These are phyloP conservation scores for Zygosaccharomyces siamensis DNA, from an alignment of 805 yeast species.

Conservation along the genomic window DNA sequence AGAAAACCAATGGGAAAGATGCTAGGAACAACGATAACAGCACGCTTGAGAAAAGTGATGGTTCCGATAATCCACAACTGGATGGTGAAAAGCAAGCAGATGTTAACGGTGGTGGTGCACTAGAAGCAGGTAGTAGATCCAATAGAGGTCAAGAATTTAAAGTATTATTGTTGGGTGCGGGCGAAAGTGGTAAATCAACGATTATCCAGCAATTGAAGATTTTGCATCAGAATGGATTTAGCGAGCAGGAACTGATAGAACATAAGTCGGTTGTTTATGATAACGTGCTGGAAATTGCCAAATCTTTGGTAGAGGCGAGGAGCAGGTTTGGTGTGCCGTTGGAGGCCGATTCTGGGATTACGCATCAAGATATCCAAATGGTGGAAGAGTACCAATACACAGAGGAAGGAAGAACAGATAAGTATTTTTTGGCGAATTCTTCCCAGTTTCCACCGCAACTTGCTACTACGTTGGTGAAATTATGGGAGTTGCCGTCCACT, in stretches of 20 bases:
- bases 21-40: neutral
- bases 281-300: conserved; percentile 73
- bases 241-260: conserved; percentile 57
- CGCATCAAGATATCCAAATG: conserved; percentile 27
- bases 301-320: conserved; percentile 63
- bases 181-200: conserved; percentile 42
- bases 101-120: neutral
- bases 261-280: conserved; percentile 75
- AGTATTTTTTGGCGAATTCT: conserved; percentile 19
- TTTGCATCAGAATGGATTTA: conserved; percentile 35
- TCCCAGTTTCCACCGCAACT: conserved; percentile 42
- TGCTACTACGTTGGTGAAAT: conserved; percentile 43
- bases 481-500: conserved; percentile 59
- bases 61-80: neutral
- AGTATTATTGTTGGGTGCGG: conserved; percentile 78
- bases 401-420: conserved; percentile 10
- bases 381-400: conserved; percentile 1
- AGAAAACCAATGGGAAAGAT: neutral
- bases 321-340: conserved; percentile 40
- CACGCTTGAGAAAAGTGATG: neutral
- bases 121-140: neutral
- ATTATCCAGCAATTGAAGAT: conserved; percentile 40
- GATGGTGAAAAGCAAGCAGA: conserved; percentile 6
- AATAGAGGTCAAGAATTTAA: conserved; percentile 37
- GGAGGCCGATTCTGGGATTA: conserved; percentile 32